Evolutionary conservation across 805 yeast genomes (phyloP), one percentile per base, ranked within the genome.

Genomic region (Lipomyces japonicus): DNA sequence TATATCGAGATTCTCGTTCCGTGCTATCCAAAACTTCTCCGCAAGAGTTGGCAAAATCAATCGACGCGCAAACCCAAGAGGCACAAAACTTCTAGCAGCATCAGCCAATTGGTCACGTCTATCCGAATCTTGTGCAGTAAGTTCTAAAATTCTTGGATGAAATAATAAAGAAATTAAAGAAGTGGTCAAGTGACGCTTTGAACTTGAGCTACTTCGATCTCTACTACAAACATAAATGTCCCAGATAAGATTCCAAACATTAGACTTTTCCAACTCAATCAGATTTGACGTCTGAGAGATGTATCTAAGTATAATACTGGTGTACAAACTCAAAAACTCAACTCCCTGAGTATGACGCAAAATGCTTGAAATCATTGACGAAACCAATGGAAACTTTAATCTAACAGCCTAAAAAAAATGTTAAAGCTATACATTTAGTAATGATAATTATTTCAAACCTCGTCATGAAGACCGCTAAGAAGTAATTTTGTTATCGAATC

Each of bases 1-100:
- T 12, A 14, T 22, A 2, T 37, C 42, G 2, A 46, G 45, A n/a
- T 35, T 31, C 14, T 25, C 10, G 3, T 10, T 10, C 21, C 31
- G 39, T 16, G 26, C 55, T 18, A 18, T 58, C 4, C 74, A 69
- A 2, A 88, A 57, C 4, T 70, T 62, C 24, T 64, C 65, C 7
- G 84, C 71, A 9, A 89, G 63, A 0, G 73, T 59, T 0, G 95
- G 90, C 22, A 87, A 66, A 5, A 89, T 67, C 2, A 84, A 74
- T 57, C 95, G 78, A 65, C 95, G 76, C 0, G 86, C 81, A 46
- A 63, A 72, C 4, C 48, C 44, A 45, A 49, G 35, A 6, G 0
- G 86, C 0, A 53, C 43, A 5, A 53, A 10, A 14, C 35, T 44
- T 2, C 31, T 25, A 2, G 48, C 46, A 16, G 46, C 39, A 12